phyloP scores from a whole-genome alignment of 2,329 filamentous ascomycete species.

The Boeremia exigua region DNA sequence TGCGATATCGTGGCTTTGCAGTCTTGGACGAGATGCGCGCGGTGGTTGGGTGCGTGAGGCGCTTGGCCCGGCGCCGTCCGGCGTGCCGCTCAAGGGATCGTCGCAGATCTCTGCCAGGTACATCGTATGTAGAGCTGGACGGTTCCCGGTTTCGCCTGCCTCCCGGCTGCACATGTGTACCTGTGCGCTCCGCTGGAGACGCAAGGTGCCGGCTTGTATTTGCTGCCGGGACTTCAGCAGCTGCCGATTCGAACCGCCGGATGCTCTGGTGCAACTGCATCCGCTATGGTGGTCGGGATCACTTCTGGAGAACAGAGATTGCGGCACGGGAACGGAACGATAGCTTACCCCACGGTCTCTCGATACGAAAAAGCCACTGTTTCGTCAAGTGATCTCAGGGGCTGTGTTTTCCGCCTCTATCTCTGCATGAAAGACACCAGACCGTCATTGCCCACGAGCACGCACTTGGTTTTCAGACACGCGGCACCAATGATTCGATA shows the following conservation, averaged over 20 bases:
- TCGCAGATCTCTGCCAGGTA: constrained; percentile 30
- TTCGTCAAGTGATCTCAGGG: constrained; percentile 10
- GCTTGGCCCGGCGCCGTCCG: constrained; percentile 15
- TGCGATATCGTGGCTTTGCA: constrained; percentile 3
- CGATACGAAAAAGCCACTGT: constrained; percentile 5
- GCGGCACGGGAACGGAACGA: constrained; percentile 14
- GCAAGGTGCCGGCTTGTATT: neutral
- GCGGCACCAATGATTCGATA: neutral
- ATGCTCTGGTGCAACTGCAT: neutral
- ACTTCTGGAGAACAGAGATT: neutral
- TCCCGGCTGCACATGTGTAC: constrained; percentile 2
- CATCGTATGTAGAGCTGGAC: constrained; percentile 10
- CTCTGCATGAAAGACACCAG: constrained; percentile 6
- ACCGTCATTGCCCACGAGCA: neutral
- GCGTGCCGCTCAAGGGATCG: constrained; percentile 19
- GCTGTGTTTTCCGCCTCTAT: constrained; percentile 1
- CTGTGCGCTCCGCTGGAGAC: neutral
- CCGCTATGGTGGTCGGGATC: neutral
- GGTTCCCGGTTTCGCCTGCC: neutral
- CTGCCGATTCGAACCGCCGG: neutral
- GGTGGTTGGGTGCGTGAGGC: neutral
- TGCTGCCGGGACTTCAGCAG: neutral
- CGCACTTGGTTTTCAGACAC: neutral
- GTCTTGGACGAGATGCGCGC: constrained; percentile 2
- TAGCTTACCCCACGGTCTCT: constrained; percentile 9